Evolutionary conservation across 2,329 filamentous ascomycete species (phyloP).

Genomic region (Cadophora gregata): DNA sequence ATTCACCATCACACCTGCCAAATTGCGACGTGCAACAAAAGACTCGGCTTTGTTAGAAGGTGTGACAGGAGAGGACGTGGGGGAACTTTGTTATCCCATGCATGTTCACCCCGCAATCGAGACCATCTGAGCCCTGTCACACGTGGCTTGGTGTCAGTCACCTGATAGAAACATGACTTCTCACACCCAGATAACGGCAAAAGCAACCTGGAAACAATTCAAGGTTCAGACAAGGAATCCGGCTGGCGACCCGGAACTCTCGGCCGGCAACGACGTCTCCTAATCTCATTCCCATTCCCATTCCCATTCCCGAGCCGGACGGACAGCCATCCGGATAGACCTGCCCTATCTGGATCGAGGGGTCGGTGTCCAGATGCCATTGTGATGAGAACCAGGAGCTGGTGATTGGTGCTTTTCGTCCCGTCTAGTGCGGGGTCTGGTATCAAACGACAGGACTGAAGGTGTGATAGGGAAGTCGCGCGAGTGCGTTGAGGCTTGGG

Average conservation of each 20-base stretch:
- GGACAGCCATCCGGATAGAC: neutral
- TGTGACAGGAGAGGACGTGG: neutral
- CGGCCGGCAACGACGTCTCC: neutral
- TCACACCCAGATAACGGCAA: neutral
- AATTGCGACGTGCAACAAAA: neutral
- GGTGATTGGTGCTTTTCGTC: constrained; percentile 1
- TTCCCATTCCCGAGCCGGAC: neutral
- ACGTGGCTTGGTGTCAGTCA: no score
- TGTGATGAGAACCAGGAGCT: neutral
- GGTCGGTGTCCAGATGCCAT: neutral
- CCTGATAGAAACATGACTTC: neutral
- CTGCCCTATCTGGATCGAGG: constrained; percentile 8
- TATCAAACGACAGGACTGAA: neutral
- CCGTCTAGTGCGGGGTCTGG: constrained; percentile 2
- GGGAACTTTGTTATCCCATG: neutral
- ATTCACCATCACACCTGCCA: neutral
- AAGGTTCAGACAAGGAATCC: neutral
- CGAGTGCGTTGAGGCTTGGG: neutral
- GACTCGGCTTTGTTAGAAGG: neutral
- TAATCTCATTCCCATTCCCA: no score
- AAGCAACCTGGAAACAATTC: neutral
- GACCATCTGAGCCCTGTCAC: neutral
- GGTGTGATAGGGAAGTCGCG: neutral
- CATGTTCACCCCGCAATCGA: neutral
- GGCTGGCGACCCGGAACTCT: neutral